Percentiles rank a stretch among this genome's conserved stretches.
phyloP scores from a whole-genome alignment of 305 asterid genomes.

The Fraxinus xanthoxyloides region DNA sequence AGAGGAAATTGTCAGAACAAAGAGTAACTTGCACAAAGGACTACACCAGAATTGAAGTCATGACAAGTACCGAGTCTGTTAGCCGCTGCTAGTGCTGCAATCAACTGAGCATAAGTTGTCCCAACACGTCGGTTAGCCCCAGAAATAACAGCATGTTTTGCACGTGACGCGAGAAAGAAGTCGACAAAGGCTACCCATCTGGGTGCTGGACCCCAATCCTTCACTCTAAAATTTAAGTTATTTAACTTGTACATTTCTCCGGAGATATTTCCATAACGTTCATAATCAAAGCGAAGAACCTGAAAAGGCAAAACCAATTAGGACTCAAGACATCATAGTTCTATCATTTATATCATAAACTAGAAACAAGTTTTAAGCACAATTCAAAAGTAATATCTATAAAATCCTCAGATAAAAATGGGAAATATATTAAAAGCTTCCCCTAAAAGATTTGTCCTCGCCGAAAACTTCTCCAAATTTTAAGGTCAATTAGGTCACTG shows the following conservation, averaged over 20 bases:
- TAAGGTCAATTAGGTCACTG: background rate
- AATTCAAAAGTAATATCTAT: background rate
- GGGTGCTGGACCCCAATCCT: conserved; percentile 99
- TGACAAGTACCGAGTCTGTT: conserved; percentile 56
- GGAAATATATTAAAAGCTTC: background rate
- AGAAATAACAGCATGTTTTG: conserved; percentile 70
- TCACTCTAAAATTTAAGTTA: conserved; percentile 52
- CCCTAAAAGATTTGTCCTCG: background rate
- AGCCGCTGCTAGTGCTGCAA: conserved; percentile 91
- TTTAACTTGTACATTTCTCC: conserved; percentile 29
- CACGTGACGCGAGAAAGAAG: conserved; percentile 93
- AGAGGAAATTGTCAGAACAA: conserved; percentile 2
- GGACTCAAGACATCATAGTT: conserved; percentile 11
- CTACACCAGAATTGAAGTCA: conserved; percentile 12
- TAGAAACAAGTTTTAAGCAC: background rate
- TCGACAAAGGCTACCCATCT: conserved; percentile 99
- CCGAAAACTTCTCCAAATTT: background rate
- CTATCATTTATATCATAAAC: conserved; percentile 10
- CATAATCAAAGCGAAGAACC: conserved; percentile 81
- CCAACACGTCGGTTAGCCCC: conserved; percentile 98
- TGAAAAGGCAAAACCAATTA: conserved; percentile 32
- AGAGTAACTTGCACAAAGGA: background rate
- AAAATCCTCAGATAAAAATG: background rate
- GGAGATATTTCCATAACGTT: conserved; percentile 57
- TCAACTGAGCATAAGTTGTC: conserved; percentile 83